Evolutionary conservation across 2,329 filamentous ascomycete genomes (phyloP).

Genomic region (Venturiaceae sp.): DNA sequence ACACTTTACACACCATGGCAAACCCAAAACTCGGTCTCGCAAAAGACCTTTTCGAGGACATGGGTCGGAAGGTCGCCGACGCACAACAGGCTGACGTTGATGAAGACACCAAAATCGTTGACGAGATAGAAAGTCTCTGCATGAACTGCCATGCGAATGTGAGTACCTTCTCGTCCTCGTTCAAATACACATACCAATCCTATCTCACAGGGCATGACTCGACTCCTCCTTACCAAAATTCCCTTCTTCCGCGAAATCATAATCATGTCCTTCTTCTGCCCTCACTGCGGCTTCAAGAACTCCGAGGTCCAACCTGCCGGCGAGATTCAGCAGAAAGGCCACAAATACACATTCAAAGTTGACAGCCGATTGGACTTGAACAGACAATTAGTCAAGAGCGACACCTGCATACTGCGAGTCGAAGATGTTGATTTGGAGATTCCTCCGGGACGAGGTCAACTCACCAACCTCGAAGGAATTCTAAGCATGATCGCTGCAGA

Average conservation of each 20-base stretch:
- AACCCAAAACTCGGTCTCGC: slow-evolving; percentile 18
- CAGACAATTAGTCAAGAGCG: slow-evolving; percentile 85
- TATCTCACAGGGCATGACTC: slow-evolving; percentile 60
- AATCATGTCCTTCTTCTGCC: slow-evolving; percentile 92
- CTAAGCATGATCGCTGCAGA: slow-evolving; percentile 70
- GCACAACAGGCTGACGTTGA: slow-evolving; percentile 16
- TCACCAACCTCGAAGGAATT: slow-evolving; percentile 89
- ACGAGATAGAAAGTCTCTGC: slow-evolving; percentile 44
- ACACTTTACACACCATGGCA: slow-evolving; percentile 19
- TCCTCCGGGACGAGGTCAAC: slow-evolving; percentile 78
- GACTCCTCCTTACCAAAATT: slow-evolving; percentile 81
- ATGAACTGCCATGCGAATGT: slow-evolving; percentile 45
- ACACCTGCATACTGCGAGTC: slow-evolving; percentile 75
- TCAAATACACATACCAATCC: background rate
- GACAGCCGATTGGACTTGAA: slow-evolving; percentile 65
- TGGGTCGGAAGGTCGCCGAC: slow-evolving; percentile 38
- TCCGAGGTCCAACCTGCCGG: slow-evolving; percentile 91
- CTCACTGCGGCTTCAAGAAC: slow-evolving; percentile 81
- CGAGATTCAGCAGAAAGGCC: slow-evolving; percentile 80
- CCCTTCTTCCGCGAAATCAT: slow-evolving; percentile 97
- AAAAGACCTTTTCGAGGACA: slow-evolving; percentile 41
- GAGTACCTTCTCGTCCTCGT: slow-evolving; percentile 10
- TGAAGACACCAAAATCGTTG: slow-evolving; percentile 37
- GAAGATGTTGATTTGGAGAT: slow-evolving; percentile 92
- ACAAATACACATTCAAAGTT: slow-evolving; percentile 73